Evolutionary conservation across 441 rosid genomes (phyloP).

Genomic region (Populus hybrid): DNA sequence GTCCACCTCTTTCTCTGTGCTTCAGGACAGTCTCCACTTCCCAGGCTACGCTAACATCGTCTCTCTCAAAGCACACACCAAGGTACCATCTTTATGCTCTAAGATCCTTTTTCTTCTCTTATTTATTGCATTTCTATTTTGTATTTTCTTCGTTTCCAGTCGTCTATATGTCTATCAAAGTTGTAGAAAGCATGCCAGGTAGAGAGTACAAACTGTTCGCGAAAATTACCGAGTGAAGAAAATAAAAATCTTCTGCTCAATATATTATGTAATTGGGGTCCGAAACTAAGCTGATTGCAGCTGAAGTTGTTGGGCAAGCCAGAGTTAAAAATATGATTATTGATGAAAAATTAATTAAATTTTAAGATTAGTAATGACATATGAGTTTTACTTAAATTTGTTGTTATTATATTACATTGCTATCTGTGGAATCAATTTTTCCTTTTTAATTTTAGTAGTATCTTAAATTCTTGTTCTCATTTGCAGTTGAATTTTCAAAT

Average conservation of each 20-base stretch:
- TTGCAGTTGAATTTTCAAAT: background rate
- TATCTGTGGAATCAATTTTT: background rate
- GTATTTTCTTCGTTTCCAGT: background rate
- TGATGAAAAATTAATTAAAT: background rate
- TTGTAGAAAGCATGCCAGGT: background rate
- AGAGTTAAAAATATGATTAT: background rate
- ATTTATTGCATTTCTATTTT: background rate
- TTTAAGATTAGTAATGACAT: background rate
- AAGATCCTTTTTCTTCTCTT: background rate
- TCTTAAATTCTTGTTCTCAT: background rate
- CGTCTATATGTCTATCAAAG: background rate
- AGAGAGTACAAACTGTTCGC: background rate
- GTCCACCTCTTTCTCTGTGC: background rate
- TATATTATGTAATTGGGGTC: background rate
- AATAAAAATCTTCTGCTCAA: background rate
- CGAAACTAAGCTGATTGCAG: background rate
- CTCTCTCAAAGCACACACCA: background rate
- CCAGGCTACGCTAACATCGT: background rate
- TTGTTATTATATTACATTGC: background rate
- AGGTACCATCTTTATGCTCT: background rate
- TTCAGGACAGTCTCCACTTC: background rate
- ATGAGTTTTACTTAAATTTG: background rate
- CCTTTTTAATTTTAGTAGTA: background rate
- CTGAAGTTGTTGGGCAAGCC: background rate
- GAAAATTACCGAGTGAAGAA: background rate